Base-by-base conservation (phyloP, 163 green algal species). In the Volvox carteri region DNA sequence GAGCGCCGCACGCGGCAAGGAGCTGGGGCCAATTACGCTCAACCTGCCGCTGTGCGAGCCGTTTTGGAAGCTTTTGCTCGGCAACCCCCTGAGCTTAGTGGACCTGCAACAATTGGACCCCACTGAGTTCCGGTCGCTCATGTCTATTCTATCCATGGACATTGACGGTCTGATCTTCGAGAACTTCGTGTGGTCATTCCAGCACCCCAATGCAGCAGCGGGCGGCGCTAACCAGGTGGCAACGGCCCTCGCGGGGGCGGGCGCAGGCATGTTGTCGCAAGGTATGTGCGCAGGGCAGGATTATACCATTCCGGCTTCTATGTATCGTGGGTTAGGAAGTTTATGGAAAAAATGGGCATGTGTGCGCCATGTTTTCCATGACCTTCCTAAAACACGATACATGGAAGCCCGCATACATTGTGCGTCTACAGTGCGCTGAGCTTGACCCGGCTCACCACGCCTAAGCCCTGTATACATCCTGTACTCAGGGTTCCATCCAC, bases 121-220 rank as follows among this genome's bases (percentile, higher is more conserved):
- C 46, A 93, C 91, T 7, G 91, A 94, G 92, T 95, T 95, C 91
- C 75, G 93, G 30, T 92, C 81, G 75, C 86, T 95, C 35, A 93
- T 95, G 90, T 90, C 89, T 50, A 92, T 95, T 37, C 83, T 95
- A 73, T 87, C 93, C 75, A 94, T 95, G 85, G 93, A 95, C 89
- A 94, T 95, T 39, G 92, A 95, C 54, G 93, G 93, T 35, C 86
- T 95, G 33, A 95, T 95, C 81, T 95, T 95, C 74, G 93, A 95
- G 87, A 91, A 75, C 50, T 95, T 95, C 60, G 85, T 90, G 21
- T 95, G 93, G 93, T 85, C 89, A 50, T 95, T 95, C 91, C 91
- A 94, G 80, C 92, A 95, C 80, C 83, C 86, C 30, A 83, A 39
- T 18, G 84, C 77, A 4, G 75, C 19, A 16, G 48, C 41, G 35